phyloP scores from a whole-genome alignment of 148 eudicot genomes.

The Arctostaphylos glauca region DNA sequence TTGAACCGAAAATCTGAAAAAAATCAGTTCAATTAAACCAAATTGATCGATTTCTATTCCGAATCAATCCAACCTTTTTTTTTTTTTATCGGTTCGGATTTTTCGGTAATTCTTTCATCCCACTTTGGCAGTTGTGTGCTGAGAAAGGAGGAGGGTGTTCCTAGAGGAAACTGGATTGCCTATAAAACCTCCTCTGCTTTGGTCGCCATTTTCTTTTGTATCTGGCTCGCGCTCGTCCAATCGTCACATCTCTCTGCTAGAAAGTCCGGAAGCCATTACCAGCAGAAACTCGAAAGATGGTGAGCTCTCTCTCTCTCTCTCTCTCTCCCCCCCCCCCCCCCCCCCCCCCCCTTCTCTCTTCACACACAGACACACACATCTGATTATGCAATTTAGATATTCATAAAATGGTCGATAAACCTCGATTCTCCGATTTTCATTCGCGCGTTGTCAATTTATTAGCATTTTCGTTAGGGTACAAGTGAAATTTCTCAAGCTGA shows the following conservation, averaged over 20 bases:
- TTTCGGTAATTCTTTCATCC: too few relatives aligned
- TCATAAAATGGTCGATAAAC: not conserved
- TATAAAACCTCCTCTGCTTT: not conserved
- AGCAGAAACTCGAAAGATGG: not conserved
- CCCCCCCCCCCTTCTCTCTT: too few relatives aligned
- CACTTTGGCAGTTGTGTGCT: too few relatives aligned
- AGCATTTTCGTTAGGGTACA: not conserved
- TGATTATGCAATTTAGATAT: not conserved
- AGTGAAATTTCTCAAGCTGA: not conserved
- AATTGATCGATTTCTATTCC: too few relatives aligned
- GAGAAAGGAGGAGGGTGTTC: not conserved
- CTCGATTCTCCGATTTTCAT: not conserved
- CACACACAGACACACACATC: not conserved
- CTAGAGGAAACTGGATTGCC: not conserved
- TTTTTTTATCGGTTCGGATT: too few relatives aligned
- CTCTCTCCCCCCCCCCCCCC: too few relatives aligned
- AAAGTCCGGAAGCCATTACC: not conserved
- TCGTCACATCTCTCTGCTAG: not conserved
- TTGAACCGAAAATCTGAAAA: too few relatives aligned
- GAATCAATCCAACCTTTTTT: too few relatives aligned
- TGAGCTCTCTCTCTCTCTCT: not conserved
- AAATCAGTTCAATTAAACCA: too few relatives aligned
- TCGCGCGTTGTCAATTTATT: not conserved
- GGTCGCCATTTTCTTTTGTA: not conserved
- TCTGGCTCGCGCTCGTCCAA: not conserved